Conservation (phyloP, 1,284 basidiomycete genomes). For the Singerocomus rubriflavus region DNA sequence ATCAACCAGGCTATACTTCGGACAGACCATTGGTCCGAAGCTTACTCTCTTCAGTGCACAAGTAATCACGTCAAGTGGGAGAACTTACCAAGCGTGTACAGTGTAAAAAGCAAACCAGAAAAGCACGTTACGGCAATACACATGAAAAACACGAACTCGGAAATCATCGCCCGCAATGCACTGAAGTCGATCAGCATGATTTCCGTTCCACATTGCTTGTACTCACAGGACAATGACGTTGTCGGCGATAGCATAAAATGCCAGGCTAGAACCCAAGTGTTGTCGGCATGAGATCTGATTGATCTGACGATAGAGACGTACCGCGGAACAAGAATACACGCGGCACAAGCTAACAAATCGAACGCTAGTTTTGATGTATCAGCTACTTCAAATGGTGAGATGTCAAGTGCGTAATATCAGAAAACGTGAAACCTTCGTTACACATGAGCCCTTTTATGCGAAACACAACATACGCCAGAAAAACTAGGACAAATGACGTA, state of each 20-base stretch:
- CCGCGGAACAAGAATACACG: conserved; percentile 86
- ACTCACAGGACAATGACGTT: conserved; percentile 78
- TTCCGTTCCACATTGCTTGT: not conserved
- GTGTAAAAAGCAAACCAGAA: conserved; percentile 81
- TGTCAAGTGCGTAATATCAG: not conserved
- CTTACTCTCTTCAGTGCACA: conserved; percentile 28
- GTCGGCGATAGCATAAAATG: conserved; percentile 82
- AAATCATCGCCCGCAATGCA: conserved; percentile 70
- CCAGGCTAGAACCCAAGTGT: conserved; percentile 45
- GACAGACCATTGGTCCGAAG: conserved; percentile 59
- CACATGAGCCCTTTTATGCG: conserved; percentile 63
- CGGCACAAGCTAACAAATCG: conserved; percentile 80
- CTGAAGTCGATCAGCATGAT: conserved; percentile 37
- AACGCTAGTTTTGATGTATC: conserved; percentile 69
- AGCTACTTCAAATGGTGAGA: conserved; percentile 34
- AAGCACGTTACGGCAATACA: conserved; percentile 80
- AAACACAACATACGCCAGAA: conserved; percentile 64
- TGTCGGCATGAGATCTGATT: conserved; percentile 3
- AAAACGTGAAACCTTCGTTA: conserved; percentile 44
- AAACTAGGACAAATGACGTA: conserved; percentile 71
- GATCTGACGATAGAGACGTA: conserved; percentile 20
- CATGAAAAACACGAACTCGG: conserved; percentile 84
- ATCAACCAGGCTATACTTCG: conserved; percentile 76
- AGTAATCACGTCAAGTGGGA: not conserved
- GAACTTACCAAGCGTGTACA: conserved; percentile 68